Conservation (phyloP, 2,329 filamentous ascomycete species). For the Rhynchosporium agropyri region DNA sequence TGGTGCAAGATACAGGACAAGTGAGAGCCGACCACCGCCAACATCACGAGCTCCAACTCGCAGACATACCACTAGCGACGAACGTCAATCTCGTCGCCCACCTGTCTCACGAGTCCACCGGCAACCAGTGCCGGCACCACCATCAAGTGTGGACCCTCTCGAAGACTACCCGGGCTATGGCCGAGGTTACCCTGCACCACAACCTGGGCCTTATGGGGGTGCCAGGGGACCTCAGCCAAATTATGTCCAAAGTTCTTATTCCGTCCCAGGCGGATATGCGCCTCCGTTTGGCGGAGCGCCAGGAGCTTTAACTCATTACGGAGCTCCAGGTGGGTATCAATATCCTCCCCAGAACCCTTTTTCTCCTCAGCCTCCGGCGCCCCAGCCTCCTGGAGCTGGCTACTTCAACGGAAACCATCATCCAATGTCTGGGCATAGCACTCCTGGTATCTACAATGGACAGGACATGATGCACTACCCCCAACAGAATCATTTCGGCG, state of each 20-base stretch:
- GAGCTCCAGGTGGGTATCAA: constrained; percentile 33
- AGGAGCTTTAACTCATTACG: constrained; percentile 41
- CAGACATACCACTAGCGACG: constrained; percentile 40
- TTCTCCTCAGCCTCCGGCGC: constrained; percentile 36
- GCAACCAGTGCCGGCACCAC: constrained; percentile 52
- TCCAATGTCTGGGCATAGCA: constrained; percentile 45
- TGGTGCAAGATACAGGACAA: constrained; percentile 33
- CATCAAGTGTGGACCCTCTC: constrained; percentile 65
- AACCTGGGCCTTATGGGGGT: constrained; percentile 38
- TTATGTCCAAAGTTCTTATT: constrained; percentile 40
- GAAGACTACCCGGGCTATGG: constrained; percentile 62
- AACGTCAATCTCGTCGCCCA: constrained; percentile 44
- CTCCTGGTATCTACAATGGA: constrained; percentile 32
- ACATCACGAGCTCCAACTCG: constrained; percentile 47
- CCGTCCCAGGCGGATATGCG: constrained; percentile 34
- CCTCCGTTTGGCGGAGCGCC: constrained; percentile 38
- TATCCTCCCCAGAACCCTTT: constrained; percentile 40
- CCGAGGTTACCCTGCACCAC: constrained; percentile 43
- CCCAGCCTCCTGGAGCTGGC: constrained; percentile 38
- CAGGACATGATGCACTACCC: constrained; percentile 42
- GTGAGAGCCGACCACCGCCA: constrained; percentile 43
- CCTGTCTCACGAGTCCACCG: constrained; percentile 47
- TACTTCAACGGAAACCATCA: constrained; percentile 45
- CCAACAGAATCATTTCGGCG: constrained; percentile 30
- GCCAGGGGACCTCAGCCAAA: constrained; percentile 35